Evolutionary conservation across 139 green algal species (phyloP).

Genomic region (Trebouxia sp.): DNA sequence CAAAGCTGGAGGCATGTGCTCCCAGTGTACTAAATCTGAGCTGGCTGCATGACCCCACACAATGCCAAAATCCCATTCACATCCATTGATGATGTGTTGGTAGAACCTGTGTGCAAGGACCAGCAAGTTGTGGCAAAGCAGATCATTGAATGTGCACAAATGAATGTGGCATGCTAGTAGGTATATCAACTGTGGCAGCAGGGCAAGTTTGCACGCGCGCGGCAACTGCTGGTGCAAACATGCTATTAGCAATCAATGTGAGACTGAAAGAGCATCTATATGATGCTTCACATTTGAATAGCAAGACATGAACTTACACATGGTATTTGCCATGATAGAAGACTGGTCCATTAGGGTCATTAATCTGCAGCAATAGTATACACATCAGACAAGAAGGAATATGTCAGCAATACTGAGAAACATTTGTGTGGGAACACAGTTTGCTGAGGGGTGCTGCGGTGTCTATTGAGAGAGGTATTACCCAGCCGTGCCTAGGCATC

Average conservation of each 20-base stretch:
- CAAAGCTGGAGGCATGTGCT: slow-evolving; percentile 72
- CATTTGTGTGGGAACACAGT: too few species aligned
- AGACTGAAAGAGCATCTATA: not conserved
- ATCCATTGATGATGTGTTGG: slow-evolving; percentile 68
- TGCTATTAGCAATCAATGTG: not conserved
- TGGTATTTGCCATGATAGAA: slow-evolving; percentile 42
- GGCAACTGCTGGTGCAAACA: not conserved
- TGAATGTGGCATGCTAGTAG: not conserved
- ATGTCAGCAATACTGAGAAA: too few species aligned
- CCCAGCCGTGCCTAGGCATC: slow-evolving; percentile 30
- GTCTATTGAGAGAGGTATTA: not conserved
- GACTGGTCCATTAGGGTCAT: slow-evolving; percentile 43
- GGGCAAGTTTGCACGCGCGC: not conserved
- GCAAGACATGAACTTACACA: slow-evolving; percentile 30
- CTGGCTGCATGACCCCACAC: slow-evolving; percentile 82
- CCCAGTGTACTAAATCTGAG: slow-evolving; percentile 68
- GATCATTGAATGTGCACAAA: too few species aligned
- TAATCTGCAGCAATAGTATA: slow-evolving; percentile 29
- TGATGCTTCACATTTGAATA: not conserved
- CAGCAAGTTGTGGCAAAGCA: too few species aligned
- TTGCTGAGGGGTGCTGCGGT: too few species aligned
- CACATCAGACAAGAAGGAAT: not conserved
- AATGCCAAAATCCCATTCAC: slow-evolving; percentile 83
- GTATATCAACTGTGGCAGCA: too few species aligned
- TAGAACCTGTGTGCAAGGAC: slow-evolving; percentile 83